Evolutionary conservation across 176 grass and related monocot species (phyloP), one percentile per base, ranked within the genome.

Genomic region (Triticum turgidum): DNA sequence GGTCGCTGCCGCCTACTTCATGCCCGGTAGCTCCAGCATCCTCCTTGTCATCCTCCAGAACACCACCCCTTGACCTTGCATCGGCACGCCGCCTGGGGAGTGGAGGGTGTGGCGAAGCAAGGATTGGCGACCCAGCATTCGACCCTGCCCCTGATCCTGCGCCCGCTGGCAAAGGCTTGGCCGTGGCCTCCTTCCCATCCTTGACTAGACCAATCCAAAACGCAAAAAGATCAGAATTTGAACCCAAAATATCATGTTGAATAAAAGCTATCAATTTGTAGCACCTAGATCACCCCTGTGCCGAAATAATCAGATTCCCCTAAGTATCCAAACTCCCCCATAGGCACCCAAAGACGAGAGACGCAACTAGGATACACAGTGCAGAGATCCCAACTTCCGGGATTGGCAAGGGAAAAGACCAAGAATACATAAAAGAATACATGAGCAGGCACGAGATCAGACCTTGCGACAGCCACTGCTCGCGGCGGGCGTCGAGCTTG

Each of bases 381-480:
- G 74, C 5, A 77, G 82, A 92, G 80, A 90, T 89, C n/a, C 32
- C 81, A 42, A 92, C 74, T 32, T 80, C 41, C 61, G 32, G 30
- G 82, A 80, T 59, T 54, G 51, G 51, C 79, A 65, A 30, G 56
- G 33, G 18, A 67, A 73, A 56, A 69, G 12, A 56, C 10, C 42
- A 63, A 69, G 14, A 84, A 4, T 38, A 13, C 21, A 47, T 13
- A 37, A 62, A 54, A 80, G 2, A 67, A 75, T 21, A 20, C 5
- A 37, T 10, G 47, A 54, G 9, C 25, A 80, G 77, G 39, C 73
- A 67, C 33, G 61, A 21, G 51, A 85, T 78, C 90, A 73, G 45
- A 99, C 97, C 97, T 97, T 99, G 97, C 33, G 94, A 94, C 25
- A 99, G 94, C 92, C 94, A 99, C 92, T 99, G 97, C 90, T 90